These are phyloP conservation scores for Fragaria nilgerrensis DNA, from an alignment of 306 rosid species.

Conservation along the genomic window DNA sequence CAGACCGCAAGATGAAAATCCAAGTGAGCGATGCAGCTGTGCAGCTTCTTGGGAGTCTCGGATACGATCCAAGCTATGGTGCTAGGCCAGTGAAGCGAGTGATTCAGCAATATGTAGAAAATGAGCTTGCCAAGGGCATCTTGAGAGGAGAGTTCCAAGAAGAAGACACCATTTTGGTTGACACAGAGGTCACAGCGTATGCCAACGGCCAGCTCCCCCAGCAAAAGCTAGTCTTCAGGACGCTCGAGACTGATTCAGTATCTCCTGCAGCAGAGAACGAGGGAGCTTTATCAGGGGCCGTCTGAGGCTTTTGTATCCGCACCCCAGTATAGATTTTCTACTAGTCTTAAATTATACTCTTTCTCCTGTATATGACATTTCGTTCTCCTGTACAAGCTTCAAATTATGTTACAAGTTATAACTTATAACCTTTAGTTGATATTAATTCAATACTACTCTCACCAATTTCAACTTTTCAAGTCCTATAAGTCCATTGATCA, in stretches of 20 bases:
- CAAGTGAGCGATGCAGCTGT: constrained; percentile 73
- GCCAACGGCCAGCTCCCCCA: constrained; percentile 83
- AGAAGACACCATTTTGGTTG: constrained; percentile 63
- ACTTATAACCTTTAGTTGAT: neutral
- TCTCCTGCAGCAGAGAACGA: constrained; percentile 33
- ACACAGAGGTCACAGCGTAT: constrained; percentile 81
- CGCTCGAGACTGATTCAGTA: constrained; percentile 39
- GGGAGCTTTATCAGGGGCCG: constrained; percentile 46
- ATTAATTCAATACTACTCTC: neutral
- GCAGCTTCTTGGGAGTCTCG: constrained; percentile 85
- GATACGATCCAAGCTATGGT: constrained; percentile 92
- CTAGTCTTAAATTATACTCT: constrained; percentile 2
- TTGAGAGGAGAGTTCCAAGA: constrained; percentile 93
- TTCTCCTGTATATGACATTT: neutral
- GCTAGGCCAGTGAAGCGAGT: constrained; percentile 99
- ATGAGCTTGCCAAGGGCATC: constrained; percentile 90
- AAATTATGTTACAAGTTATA: neutral
- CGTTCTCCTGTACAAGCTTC: neutral
- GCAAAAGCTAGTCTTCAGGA: constrained; percentile 65
- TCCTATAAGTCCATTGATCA: neutral
- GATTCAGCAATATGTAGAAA: constrained; percentile 87
- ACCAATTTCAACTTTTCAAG: neutral
- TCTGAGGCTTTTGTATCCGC: constrained; percentile 21
- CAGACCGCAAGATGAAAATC: constrained; percentile 81
- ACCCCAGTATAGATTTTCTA: constrained; percentile 10